A percentile compares a stretch with the other conserved stretches of the same genome.
phyloP scores from a whole-genome alignment of 2,329 filamentous ascomycete species.

The Verticillium albo-atrum region DNA sequence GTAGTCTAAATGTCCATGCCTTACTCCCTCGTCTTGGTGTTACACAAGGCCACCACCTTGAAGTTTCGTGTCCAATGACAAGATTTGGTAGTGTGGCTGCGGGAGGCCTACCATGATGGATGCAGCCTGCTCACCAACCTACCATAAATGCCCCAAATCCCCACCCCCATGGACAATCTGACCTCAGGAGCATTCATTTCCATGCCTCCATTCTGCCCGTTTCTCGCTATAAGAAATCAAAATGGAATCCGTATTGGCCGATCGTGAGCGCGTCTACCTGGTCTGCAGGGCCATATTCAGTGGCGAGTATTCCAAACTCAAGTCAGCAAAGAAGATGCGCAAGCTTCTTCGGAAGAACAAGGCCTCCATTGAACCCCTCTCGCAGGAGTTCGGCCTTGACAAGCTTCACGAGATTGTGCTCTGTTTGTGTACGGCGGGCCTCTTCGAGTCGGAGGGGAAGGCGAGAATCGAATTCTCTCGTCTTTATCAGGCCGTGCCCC shows the following conservation, averaged over 20 bases:
- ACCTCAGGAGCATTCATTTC: not conserved
- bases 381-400: constrained; percentile 10
- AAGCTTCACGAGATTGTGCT: constrained; percentile 16
- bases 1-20: too few relatives aligned
- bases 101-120: not conserved
- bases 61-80: too few relatives aligned
- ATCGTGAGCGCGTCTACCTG: constrained; percentile 18
- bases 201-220: not conserved
- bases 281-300: constrained; percentile 20
- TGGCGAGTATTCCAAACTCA: constrained; percentile 17
- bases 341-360: constrained; percentile 14
- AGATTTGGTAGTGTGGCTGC: not conserved
- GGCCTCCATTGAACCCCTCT: constrained; percentile 8
- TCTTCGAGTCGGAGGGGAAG: constrained; percentile 26
- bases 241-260: not conserved
- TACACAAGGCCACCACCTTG: too few relatives aligned
- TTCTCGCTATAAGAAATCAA: not conserved
- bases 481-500: constrained; percentile 20
- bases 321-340: constrained; percentile 16
- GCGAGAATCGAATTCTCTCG: constrained; percentile 28
- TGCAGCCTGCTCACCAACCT: too few relatives aligned
- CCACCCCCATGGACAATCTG: not conserved
- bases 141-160: too few relatives aligned
- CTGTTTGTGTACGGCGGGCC: constrained; percentile 15
- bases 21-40: too few relatives aligned